phyloP scores from a whole-genome alignment of 1,284 basidiomycete genomes.

The Fomitopsis betulina region DNA sequence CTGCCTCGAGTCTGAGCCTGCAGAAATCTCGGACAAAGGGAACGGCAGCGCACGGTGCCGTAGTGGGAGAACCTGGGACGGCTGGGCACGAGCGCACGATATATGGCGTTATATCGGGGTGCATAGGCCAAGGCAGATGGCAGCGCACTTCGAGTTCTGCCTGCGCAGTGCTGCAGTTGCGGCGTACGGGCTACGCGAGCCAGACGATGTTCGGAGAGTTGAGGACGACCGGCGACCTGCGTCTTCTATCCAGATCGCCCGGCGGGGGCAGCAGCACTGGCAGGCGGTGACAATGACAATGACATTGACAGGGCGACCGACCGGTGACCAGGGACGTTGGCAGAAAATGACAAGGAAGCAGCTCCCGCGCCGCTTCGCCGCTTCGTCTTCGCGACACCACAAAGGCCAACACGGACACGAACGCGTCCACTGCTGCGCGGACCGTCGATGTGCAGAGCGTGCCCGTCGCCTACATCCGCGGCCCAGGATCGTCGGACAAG shows the following conservation, averaged over 20 bases:
- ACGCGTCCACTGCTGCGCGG: background rate
- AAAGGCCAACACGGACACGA: too few relatives aligned
- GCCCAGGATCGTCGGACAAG: background rate
- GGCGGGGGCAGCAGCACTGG: background rate
- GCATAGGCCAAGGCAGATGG: too few relatives aligned
- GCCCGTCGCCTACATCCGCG: background rate
- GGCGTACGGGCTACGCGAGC: background rate
- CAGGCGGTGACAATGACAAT: background rate
- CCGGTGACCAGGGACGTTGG: background rate
- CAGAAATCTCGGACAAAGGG: too few relatives aligned
- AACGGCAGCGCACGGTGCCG: too few relatives aligned
- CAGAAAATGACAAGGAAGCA: conserved; percentile 1
- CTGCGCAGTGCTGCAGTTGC: background rate
- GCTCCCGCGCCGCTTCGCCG: background rate
- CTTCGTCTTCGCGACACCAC: background rate
- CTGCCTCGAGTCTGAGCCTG: too few relatives aligned
- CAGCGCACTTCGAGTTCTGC: background rate
- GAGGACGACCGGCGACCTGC: background rate
- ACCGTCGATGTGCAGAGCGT: background rate
- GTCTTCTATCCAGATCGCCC: background rate
- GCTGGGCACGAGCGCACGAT: too few relatives aligned
- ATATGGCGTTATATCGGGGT: too few relatives aligned
- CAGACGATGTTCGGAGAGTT: background rate
- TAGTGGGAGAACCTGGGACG: too few relatives aligned
- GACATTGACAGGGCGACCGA: background rate